Percentiles rank a stretch among this genome's conserved stretches.
Conservation (phyloP, 306 rosid genomes). For the Myrica gale region DNA sequence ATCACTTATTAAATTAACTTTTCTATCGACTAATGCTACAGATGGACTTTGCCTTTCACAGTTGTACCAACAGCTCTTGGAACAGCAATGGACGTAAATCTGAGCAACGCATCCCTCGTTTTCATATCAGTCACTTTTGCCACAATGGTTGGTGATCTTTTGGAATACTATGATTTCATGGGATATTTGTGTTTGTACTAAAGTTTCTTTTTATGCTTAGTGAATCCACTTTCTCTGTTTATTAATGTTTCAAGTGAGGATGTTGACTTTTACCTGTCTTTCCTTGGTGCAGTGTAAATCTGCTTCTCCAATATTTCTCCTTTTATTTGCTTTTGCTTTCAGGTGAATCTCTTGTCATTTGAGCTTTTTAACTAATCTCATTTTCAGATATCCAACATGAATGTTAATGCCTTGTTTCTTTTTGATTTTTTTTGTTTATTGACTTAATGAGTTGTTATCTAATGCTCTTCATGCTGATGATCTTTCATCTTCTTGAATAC, state of each 20-base stretch:
- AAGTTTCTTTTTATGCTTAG: slow-evolving; percentile 21
- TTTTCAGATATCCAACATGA: slow-evolving; percentile 10
- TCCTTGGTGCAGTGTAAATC: slow-evolving; percentile 86
- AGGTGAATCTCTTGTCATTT: slow-evolving; percentile 52
- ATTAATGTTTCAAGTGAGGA: slow-evolving; percentile 21
- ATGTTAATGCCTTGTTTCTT: background rate
- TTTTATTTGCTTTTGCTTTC: slow-evolving; percentile 95
- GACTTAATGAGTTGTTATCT: background rate
- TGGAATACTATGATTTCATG: slow-evolving; percentile 23
- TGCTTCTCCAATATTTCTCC: slow-evolving; percentile 96
- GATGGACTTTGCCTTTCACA: slow-evolving; percentile 99
- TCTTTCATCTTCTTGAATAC: background rate
- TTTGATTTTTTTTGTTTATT: too few species aligned
- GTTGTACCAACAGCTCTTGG: slow-evolving; percentile 99
- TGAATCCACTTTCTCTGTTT: background rate
- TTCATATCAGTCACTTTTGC: slow-evolving; percentile 96
- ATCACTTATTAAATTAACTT: slow-evolving; percentile 60
- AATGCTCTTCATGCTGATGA: background rate
- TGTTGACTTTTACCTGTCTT: slow-evolving; percentile 24
- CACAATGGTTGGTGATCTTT: slow-evolving; percentile 79
- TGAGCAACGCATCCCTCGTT: slow-evolving; percentile 97
- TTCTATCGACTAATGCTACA: slow-evolving; percentile 98
- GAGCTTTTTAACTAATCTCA: slow-evolving; percentile 11
- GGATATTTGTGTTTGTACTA: slow-evolving; percentile 9
- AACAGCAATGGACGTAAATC: slow-evolving; percentile 88